Conservation (phyloP, 306 rosid species). For the Acacia acuminata region DNA sequence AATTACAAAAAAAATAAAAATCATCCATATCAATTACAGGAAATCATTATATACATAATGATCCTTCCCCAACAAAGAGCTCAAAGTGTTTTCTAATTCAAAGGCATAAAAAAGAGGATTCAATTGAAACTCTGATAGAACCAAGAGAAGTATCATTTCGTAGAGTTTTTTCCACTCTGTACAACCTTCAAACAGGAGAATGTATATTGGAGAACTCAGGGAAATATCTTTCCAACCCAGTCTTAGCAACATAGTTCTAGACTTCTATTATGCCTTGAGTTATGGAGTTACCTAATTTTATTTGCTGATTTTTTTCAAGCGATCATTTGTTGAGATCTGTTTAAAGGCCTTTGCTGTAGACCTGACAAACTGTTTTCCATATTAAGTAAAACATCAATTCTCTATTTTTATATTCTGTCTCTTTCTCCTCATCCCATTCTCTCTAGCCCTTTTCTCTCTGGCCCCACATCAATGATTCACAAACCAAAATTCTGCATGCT, state of each 20-base stretch:
- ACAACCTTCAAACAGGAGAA: background rate
- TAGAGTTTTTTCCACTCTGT: background rate
- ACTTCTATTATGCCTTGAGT: background rate
- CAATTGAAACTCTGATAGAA: background rate
- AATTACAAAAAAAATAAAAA: constrained; percentile 17
- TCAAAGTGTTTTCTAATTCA: background rate
- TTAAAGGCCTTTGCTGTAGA: background rate
- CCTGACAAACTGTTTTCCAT: background rate
- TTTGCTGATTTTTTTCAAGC: background rate
- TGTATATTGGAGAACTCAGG: background rate
- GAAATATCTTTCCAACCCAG: background rate
- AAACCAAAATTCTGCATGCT: background rate
- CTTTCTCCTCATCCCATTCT: background rate
- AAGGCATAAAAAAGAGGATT: background rate
- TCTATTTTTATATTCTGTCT: background rate
- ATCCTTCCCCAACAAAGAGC: background rate
- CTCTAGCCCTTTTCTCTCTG: background rate
- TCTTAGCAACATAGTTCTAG: background rate
- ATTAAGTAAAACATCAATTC: background rate
- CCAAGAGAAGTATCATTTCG: background rate
- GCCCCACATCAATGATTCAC: background rate
- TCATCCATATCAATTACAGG: background rate
- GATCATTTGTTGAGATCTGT: background rate
- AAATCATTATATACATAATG: background rate
- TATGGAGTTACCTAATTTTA: background rate